Conservation (phyloP, 768 basidiomycete genomes). For the Coprinellus aureogranulatus region DNA sequence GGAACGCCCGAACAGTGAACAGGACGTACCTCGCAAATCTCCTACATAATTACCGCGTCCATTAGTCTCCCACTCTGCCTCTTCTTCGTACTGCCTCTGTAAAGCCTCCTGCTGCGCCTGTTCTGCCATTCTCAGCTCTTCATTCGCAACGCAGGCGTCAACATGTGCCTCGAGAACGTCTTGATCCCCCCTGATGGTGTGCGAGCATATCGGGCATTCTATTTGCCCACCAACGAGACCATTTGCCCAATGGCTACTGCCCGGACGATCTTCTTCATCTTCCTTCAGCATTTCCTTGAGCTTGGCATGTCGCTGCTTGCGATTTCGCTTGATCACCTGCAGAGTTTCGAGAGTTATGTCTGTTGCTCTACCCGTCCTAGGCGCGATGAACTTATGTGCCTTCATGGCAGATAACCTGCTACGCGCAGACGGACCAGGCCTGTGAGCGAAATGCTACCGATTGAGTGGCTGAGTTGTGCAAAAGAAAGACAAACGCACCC, state of each 20-base stretch:
- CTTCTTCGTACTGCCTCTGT: slow-evolving; percentile 26
- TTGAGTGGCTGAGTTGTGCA: slow-evolving; percentile 1
- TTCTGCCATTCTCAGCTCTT: slow-evolving; percentile 42
- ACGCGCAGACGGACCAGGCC: slow-evolving; percentile 33
- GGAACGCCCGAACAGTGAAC: slow-evolving; percentile 9
- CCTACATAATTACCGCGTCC: slow-evolving; percentile 43
- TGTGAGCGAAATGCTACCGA: too few relatives aligned
- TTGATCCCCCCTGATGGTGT: slow-evolving; percentile 57
- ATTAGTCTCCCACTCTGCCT: slow-evolving; percentile 28
- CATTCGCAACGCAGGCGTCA: slow-evolving; percentile 72
- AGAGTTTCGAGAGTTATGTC: slow-evolving; percentile 53
- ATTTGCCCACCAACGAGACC: slow-evolving; percentile 38
- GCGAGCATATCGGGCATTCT: slow-evolving; percentile 70
- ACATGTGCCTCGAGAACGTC: slow-evolving; percentile 79
- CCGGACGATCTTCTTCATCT: slow-evolving; percentile 44
- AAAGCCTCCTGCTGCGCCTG: slow-evolving; percentile 36
- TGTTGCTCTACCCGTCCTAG: slow-evolving; percentile 21
- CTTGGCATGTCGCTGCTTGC: slow-evolving; percentile 65
- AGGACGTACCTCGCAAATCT: slow-evolving; percentile 43
- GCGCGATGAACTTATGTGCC: slow-evolving; percentile 38
- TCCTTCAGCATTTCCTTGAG: slow-evolving; percentile 68
- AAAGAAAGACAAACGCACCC: slow-evolving; percentile 38
- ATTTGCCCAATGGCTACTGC: slow-evolving; percentile 28
- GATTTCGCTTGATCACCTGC: slow-evolving; percentile 60
- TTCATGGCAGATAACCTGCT: slow-evolving; percentile 37